These are phyloP conservation scores for Pterocarpus macrocarpus DNA, from an alignment of 306 rosid species.

Conservation along the genomic window DNA sequence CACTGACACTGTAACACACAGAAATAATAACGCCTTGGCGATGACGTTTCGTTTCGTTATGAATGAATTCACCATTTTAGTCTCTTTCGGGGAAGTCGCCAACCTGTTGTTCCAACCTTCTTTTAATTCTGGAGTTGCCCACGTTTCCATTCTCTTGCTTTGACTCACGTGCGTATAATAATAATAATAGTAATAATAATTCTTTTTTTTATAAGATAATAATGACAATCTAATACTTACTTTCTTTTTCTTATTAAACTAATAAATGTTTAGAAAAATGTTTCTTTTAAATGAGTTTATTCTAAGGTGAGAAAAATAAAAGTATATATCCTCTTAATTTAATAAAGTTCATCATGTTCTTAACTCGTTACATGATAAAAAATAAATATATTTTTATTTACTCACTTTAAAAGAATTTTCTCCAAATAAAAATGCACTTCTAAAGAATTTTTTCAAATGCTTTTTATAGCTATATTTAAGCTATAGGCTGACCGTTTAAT, in stretches of 20 bases:
- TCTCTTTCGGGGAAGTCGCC: neutral
- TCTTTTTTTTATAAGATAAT: neutral
- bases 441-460: too few species aligned
- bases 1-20: neutral
- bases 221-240: neutral
- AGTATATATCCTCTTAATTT: too few species aligned
- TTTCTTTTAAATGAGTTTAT: too few species aligned
- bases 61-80: neutral
- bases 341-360: too few species aligned
- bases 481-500: neutral
- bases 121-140: conserved; percentile 44
- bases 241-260: neutral
- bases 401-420: too few species aligned
- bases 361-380: too few species aligned
- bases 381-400: too few species aligned
- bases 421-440: too few species aligned
- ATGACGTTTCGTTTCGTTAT: neutral
- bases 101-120: conserved; percentile 2
- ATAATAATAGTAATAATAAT: neutral
- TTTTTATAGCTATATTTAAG: too few species aligned
- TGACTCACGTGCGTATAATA: conserved; percentile 40
- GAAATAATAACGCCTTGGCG: neutral
- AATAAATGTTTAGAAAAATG: too few species aligned
- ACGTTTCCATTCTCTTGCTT: conserved; percentile 27
- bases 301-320: too few species aligned